phyloP scores from a whole-genome alignment of 2,329 filamentous ascomycete species.

The Exophiala oligosperma region DNA sequence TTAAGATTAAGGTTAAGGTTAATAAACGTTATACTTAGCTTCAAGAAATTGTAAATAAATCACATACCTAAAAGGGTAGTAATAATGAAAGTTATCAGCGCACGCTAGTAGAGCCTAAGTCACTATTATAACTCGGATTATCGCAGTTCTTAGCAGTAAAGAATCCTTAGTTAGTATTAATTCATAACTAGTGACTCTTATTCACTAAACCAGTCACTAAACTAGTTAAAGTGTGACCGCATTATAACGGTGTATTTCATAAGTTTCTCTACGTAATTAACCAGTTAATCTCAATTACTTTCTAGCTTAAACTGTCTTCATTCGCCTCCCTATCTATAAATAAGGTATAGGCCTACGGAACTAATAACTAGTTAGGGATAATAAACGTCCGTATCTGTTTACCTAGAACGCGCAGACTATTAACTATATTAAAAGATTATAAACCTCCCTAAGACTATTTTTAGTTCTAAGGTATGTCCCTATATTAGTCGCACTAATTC shows the following conservation, averaged over 20 bases:
- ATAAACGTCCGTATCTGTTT: constrained; percentile 71
- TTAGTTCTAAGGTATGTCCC: constrained; percentile 55
- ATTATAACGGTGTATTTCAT: constrained; percentile 69
- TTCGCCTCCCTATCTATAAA: constrained; percentile 53
- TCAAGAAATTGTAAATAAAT: too few species aligned
- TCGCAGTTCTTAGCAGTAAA: too few species aligned
- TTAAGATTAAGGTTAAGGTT: too few species aligned
- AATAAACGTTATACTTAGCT: too few species aligned
- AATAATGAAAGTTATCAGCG: too few species aligned
- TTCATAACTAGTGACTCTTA: constrained; percentile 32
- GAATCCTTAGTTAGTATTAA: background rate
- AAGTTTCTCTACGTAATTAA: constrained; percentile 70
- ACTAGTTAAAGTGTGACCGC: constrained; percentile 60
- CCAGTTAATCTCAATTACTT: constrained; percentile 58
- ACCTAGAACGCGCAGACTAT: constrained; percentile 62
- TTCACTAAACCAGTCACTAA: constrained; percentile 65
- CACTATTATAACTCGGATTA: too few species aligned
- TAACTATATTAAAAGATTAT: constrained; percentile 68
- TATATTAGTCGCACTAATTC: too few species aligned
- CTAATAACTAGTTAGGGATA: constrained; percentile 65
- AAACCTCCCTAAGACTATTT: constrained; percentile 63
- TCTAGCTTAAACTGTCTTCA: constrained; percentile 52
- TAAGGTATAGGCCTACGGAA: constrained; percentile 64
- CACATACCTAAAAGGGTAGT: too few species aligned
- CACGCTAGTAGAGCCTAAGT: too few species aligned